These are phyloP conservation scores for Trichoderma brevicompactum DNA, from an alignment of 2,329 filamentous ascomycete genomes.

Conservation along the genomic window DNA sequence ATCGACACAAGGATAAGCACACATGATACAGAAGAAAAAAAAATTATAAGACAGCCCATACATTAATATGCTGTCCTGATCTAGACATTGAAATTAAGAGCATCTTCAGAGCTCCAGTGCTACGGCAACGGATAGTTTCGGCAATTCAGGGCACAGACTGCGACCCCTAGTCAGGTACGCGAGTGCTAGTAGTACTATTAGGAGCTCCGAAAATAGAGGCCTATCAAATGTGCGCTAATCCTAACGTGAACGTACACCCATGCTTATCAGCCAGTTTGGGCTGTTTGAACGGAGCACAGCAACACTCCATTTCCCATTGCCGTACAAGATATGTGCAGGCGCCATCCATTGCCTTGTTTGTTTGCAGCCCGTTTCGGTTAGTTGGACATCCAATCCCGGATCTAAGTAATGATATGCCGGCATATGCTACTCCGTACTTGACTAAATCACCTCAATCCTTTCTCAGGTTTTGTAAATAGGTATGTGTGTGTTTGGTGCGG, in stretches of 20 bases:
- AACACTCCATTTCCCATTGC: background rate
- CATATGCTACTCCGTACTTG: background rate
- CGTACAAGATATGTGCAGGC: background rate
- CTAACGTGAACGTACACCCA: background rate
- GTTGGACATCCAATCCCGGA: background rate
- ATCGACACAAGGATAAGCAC: background rate
- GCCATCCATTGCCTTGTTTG: background rate
- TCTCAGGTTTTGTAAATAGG: background rate
- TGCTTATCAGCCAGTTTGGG: slow-evolving; percentile 3
- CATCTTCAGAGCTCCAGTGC: background rate
- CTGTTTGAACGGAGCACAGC: background rate
- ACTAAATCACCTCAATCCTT: background rate
- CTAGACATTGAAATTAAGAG: background rate
- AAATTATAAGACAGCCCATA: background rate
- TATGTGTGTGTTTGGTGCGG: background rate
- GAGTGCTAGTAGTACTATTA: background rate
- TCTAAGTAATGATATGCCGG: background rate
- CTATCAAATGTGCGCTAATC: slow-evolving; percentile 6
- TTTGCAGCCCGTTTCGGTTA: background rate
- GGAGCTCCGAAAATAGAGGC: background rate
- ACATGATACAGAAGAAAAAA: background rate
- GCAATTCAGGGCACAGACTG: slow-evolving; percentile 1
- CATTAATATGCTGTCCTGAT: background rate
- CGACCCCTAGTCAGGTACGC: slow-evolving; percentile 15
- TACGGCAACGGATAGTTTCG: background rate